These are phyloP conservation scores for Ricinus communis DNA, from an alignment of 345 rosid species.

Conservation along the genomic window DNA sequence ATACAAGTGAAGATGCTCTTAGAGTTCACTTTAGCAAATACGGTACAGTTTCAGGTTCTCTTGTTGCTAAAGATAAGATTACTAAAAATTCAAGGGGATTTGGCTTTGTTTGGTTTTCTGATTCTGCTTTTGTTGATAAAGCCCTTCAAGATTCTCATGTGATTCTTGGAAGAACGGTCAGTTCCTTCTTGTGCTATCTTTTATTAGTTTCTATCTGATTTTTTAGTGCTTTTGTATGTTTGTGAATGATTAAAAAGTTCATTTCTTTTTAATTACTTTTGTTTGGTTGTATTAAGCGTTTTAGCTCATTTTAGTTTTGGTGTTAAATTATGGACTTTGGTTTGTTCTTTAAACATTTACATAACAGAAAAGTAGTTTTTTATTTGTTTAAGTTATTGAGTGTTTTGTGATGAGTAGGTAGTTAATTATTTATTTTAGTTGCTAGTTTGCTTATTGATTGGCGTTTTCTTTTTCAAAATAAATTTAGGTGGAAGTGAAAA, in stretches of 20 bases:
- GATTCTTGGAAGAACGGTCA: conserved; percentile 70
- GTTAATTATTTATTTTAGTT: background rate
- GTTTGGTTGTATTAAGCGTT: background rate
- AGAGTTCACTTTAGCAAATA: conserved; percentile 60
- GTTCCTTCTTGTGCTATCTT: conserved; percentile 26
- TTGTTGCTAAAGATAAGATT: conserved; percentile 48
- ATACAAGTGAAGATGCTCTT: conserved; percentile 55
- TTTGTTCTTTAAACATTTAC: background rate
- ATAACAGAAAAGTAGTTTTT: background rate
- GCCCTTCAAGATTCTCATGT: conserved; percentile 61
- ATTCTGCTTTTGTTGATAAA: conserved; percentile 43
- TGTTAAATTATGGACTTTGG: background rate
- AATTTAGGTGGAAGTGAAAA: conserved; percentile 36
- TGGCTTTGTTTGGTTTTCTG: conserved; percentile 70
- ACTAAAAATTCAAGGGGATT: conserved; percentile 56
- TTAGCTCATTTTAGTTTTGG: background rate
- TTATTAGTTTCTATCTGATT: background rate
- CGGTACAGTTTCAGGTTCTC: conserved; percentile 53
- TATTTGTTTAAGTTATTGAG: background rate
- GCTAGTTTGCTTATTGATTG: background rate
- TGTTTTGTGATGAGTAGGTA: background rate
- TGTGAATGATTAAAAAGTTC: too few species aligned
- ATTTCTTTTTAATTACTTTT: background rate
- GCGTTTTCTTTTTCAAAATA: background rate
- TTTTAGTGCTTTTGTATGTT: background rate